Evolutionary conservation across 768 basidiomycete species (phyloP).

Genomic region (Mycena alexandri): DNA sequence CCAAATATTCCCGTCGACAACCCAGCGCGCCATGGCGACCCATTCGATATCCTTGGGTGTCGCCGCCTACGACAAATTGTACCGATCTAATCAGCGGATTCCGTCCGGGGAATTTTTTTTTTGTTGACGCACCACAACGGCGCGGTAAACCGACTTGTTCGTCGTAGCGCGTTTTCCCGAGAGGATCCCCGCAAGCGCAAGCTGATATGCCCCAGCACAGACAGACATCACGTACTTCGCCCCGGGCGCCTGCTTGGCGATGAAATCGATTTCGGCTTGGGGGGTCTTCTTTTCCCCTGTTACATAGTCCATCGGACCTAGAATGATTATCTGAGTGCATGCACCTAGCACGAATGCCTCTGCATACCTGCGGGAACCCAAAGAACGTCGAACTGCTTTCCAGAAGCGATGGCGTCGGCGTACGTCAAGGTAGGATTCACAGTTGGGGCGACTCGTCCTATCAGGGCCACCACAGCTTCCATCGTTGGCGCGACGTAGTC

Average conservation of each 20-base stretch:
- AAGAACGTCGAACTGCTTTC: constrained; percentile 32
- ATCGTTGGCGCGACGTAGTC: constrained; percentile 32
- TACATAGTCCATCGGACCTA: constrained; percentile 23
- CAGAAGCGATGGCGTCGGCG: constrained; percentile 19
- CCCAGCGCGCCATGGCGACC: constrained; percentile 50
- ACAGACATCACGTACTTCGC: constrained; percentile 48
- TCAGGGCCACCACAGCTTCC: constrained; percentile 24
- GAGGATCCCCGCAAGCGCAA: constrained; percentile 49
- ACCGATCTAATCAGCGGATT: neutral
- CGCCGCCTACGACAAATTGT: neutral
- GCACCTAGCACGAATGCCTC: too few species aligned
- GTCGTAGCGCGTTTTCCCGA: constrained; percentile 52
- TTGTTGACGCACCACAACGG: constrained; percentile 38
- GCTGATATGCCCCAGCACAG: constrained; percentile 48
- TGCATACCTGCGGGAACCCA: constrained; percentile 34
- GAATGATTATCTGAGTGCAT: too few species aligned
- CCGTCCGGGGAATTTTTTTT: too few species aligned
- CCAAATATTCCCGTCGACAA: constrained; percentile 51
- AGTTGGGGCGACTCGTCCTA: constrained; percentile 13
- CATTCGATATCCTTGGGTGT: constrained; percentile 41
- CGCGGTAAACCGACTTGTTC: constrained; percentile 49
- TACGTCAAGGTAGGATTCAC: constrained; percentile 36
- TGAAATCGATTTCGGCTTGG: constrained; percentile 38
- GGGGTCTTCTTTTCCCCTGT: constrained; percentile 9
- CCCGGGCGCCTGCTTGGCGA: constrained; percentile 44